Conservation (phyloP, 208 protist species). For the Leishmania tarentolae region DNA sequence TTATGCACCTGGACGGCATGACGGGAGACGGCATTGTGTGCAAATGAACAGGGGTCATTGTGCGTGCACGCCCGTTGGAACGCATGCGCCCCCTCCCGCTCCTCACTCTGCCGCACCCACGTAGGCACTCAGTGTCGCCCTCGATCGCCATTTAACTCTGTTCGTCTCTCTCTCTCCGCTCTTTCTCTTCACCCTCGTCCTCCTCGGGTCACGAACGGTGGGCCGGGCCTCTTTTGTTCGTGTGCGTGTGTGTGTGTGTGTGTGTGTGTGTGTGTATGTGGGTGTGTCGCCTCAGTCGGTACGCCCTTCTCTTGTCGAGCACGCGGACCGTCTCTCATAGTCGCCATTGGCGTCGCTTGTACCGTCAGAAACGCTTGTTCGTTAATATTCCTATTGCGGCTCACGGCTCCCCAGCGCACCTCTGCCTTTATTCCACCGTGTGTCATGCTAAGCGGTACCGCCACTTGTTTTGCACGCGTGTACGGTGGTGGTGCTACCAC, state of each 20-base stretch:
- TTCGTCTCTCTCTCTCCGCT: background rate
- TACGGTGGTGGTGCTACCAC: slow-evolving; percentile 59
- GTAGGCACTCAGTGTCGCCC: background rate
- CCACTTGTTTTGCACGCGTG: slow-evolving; percentile 48
- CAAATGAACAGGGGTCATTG: background rate
- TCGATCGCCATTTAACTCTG: background rate
- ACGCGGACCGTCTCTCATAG: background rate
- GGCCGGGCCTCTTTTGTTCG: background rate
- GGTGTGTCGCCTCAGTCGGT: background rate
- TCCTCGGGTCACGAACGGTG: background rate
- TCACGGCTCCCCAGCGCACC: background rate
- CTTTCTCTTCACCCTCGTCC: background rate
- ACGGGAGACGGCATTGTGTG: background rate
- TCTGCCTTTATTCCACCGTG: background rate
- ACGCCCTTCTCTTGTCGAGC: background rate
- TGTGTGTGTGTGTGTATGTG: background rate
- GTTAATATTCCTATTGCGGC: background rate
- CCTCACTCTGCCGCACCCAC: background rate
- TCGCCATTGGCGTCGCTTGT: background rate
- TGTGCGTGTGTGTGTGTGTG: background rate
- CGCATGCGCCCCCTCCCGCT: background rate
- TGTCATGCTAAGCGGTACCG: slow-evolving; percentile 9
- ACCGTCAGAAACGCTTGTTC: background rate
- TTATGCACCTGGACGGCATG: too few relatives aligned
- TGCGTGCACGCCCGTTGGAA: background rate